phyloP scores from a whole-genome alignment of 495 filamentous ascomycete species.

The Penicillium daleae region DNA sequence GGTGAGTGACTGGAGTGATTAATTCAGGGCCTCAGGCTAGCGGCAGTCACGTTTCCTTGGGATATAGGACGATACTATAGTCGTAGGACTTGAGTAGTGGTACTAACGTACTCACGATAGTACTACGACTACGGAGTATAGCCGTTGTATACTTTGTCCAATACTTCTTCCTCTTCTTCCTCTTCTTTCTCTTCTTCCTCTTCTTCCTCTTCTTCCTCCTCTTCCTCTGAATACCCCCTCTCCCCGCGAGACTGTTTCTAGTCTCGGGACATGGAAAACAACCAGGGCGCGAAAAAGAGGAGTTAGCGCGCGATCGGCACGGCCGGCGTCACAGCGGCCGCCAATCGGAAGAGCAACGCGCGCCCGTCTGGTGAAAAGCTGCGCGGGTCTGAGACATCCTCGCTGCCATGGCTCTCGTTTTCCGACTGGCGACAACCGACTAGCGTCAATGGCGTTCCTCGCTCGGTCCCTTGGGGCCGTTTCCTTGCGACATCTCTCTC shows the following conservation, averaged over 20 bases:
- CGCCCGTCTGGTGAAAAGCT: conserved; percentile 20
- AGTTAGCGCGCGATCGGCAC: conserved; percentile 53
- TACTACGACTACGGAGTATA: too few species aligned
- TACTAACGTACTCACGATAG: too few species aligned
- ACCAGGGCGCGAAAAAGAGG: conserved; percentile 21
- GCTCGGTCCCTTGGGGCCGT: background rate
- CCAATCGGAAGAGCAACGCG: conserved; percentile 37
- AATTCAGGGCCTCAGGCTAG: too few species aligned
- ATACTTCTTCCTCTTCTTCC: too few species aligned
- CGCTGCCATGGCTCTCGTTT: conserved; percentile 9
- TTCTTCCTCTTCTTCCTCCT: background rate
- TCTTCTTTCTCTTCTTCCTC: background rate
- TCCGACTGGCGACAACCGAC: conserved; percentile 13
- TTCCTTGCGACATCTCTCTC: background rate
- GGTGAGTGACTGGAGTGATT: conserved; percentile 4
- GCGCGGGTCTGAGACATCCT: conserved; percentile 36
- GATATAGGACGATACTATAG: too few species aligned
- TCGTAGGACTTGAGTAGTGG: too few species aligned
- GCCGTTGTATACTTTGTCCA: too few species aligned
- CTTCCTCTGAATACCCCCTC: background rate
- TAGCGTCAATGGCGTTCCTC: conserved; percentile 4
- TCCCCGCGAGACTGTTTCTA: too few species aligned
- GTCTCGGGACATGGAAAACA: conserved; percentile 12
- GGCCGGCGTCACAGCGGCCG: conserved; percentile 34
- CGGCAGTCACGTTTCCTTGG: too few species aligned